Conservation (phyloP, 2,329 filamentous ascomycete species). For the Fusarium stilboides region DNA sequence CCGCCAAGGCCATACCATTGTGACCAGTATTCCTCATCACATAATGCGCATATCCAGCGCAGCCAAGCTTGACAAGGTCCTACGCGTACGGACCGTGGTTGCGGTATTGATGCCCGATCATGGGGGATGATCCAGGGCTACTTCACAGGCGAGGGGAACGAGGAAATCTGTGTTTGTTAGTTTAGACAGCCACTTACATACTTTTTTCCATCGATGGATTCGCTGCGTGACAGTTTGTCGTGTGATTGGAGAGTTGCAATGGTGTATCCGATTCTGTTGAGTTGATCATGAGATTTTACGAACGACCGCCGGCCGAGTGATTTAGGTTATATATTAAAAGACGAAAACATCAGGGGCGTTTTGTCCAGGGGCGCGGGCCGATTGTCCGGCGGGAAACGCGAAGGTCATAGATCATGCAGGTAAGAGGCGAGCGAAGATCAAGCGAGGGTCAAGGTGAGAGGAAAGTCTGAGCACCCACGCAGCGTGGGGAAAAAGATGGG, state of each 20-base stretch:
- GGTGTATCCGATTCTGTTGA: constrained; percentile 65
- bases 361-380: constrained; percentile 67
- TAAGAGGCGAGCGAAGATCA: constrained; percentile 59
- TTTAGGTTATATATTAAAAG: constrained; percentile 61
- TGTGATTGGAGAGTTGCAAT: constrained; percentile 65
- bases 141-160: constrained; percentile 1
- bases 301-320: constrained; percentile 53
- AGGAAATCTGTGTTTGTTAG: constrained; percentile 20
- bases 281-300: constrained; percentile 55
- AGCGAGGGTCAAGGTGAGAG: constrained; percentile 60
- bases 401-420: constrained; percentile 59
- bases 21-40: constrained; percentile 18
- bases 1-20: constrained; percentile 48
- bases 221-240: constrained; percentile 65
- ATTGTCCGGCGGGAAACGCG: constrained; percentile 66
- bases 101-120: constrained; percentile 58
- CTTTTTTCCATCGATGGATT: constrained; percentile 54
- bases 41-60: constrained; percentile 57
- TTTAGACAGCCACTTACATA: constrained; percentile 26
- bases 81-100: constrained; percentile 58
- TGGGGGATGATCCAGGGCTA: constrained; percentile 35
- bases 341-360: constrained; percentile 64
- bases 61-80: constrained; percentile 62
- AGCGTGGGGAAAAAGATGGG: constrained; percentile 25
- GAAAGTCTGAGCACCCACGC: constrained; percentile 53